Conservation (phyloP, 148 eudicot species). For the Rhododendron henanense region DNA sequence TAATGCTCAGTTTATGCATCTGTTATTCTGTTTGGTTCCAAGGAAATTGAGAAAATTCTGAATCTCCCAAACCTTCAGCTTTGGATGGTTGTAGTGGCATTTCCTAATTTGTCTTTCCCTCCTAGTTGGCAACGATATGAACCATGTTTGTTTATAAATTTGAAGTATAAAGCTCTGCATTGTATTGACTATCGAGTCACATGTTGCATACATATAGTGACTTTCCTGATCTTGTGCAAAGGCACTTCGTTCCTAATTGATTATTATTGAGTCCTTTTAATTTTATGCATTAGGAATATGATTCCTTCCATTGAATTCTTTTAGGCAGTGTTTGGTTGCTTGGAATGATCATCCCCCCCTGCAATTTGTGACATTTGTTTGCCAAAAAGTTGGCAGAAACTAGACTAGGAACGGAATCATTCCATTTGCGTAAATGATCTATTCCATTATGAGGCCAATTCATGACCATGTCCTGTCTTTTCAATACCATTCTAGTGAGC, state of each 20-base stretch:
- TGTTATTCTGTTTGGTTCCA: slow-evolving; percentile 3
- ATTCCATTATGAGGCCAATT: background rate
- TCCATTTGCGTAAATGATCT: background rate
- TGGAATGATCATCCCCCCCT: background rate
- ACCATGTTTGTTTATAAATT: background rate
- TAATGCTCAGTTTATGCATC: background rate
- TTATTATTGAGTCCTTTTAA: background rate
- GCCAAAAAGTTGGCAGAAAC: background rate
- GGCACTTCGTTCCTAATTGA: background rate
- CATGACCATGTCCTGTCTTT: background rate
- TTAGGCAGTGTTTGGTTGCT: background rate
- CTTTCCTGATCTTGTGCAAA: background rate
- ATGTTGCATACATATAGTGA: background rate
- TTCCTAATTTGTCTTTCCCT: background rate
- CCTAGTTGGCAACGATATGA: background rate
- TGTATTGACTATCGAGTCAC: background rate
- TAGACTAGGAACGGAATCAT: background rate
- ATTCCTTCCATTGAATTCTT: background rate
- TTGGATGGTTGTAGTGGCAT: background rate
- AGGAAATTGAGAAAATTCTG: background rate
- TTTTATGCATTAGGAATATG: background rate
- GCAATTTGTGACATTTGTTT: background rate
- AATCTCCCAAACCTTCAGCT: background rate
- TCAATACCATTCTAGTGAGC: background rate
- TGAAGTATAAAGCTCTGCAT: background rate